These are phyloP conservation scores for Candida takata DNA, from an alignment of 805 yeast species.

Conservation along the genomic window DNA sequence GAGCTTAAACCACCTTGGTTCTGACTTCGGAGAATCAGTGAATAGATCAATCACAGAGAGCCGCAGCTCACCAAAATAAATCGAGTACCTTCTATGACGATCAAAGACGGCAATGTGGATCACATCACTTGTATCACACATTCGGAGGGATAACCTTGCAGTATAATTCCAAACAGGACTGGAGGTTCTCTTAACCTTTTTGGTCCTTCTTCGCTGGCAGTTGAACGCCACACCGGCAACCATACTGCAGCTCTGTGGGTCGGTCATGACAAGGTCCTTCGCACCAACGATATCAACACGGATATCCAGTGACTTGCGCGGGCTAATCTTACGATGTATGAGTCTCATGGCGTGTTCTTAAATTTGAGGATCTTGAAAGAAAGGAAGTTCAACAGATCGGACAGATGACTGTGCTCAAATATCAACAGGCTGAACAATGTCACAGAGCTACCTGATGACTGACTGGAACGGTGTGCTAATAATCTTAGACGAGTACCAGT, in stretches of 20 bases:
- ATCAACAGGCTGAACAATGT: no score
- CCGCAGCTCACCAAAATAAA: conserved; percentile 23
- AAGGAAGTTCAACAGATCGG: no score
- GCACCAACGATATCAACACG: conserved; percentile 18
- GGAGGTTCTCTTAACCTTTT: conserved; percentile 17
- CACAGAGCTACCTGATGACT: no score
- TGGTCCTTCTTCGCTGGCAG: conserved; percentile 16
- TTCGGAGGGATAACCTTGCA: conserved; percentile 9
- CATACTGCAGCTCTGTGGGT: conserved; percentile 10
- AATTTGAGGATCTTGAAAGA: no score
- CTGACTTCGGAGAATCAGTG: conserved; percentile 10
- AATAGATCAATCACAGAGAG: conserved; percentile 18
- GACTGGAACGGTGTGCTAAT: no score
- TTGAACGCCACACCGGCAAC: conserved; percentile 22
- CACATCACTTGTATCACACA: conserved; percentile 7
- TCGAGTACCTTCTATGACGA: conserved; percentile 21
- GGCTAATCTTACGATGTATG: conserved; percentile 5
- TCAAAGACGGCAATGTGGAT: conserved; percentile 22
- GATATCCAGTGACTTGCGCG: conserved; percentile 12
- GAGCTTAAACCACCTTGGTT: conserved; percentile 38
- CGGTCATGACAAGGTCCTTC: conserved; percentile 18
- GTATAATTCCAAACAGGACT: conserved; percentile 21
- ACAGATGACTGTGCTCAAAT: no score
- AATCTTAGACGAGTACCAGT: no score
- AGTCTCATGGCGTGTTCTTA: no score